Base-by-base conservation (phyloP, 1,284 basidiomycete genomes). In the Marasmius tenuissimus region DNA sequence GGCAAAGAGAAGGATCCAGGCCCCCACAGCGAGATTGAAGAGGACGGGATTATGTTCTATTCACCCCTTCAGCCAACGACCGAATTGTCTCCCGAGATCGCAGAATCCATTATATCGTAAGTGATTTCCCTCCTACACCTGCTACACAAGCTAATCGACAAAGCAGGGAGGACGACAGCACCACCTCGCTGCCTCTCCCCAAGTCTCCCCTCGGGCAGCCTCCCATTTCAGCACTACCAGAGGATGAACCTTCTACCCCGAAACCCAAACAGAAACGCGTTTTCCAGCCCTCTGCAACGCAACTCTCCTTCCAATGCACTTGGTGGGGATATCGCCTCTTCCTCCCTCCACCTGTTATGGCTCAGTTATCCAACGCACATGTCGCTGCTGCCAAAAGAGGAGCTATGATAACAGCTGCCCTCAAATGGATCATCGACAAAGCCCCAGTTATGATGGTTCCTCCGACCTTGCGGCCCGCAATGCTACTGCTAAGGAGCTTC, bases 251-350 rank as follows among this genome's bases (percentile, higher is more conserved):
- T 4, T 34, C 37, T 20, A 35, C 22, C 61, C 52, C 48, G 64
- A 68, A 39, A 61, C 64, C 60, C 7, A 66, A 60, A 59, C 48
- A 54, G 16, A 67, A 66, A 56, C 76, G 80, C 34, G 73, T 85
- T n/a, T 92, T 90, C 88, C 77, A 89, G 12, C 91, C 90, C 1
- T 91, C 88, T 0, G 78, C 80, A 5, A 87, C 85, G 5, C 82
- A 89, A 63, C 75, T 91, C 42, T 92, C 91, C 5, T 70, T 92
- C 9, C 80, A 91, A 67, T 84, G 85, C 0, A 84, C 84, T 61
- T 93, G 91, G 91, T 93, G 91, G 91, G 91, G 91, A 2, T 93
- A 90, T 68, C 80, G 91, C 55, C 74, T 93, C 72, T 92, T 79
- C 67, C 80, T 92, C 22, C 89, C 89, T 0, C 88, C 88, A 18